phyloP scores from a whole-genome alignment of 192 early-diverging fungal genomes.

The Paraglomus occultum region DNA sequence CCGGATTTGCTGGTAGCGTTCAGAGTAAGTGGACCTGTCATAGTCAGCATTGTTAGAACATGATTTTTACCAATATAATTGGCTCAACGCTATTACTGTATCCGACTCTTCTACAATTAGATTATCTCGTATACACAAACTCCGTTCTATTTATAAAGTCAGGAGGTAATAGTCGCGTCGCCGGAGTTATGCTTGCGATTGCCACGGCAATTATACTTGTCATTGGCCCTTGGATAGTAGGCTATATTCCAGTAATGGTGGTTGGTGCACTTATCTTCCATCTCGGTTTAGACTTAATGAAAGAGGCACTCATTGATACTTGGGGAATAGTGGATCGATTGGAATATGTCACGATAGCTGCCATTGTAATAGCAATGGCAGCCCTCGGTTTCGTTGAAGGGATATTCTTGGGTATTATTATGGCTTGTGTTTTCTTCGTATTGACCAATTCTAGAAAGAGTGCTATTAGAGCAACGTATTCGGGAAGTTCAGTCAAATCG shows the following conservation, averaged over 20 bases:
- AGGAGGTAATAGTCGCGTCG: slow-evolving; percentile 83
- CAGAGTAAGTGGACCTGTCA: slow-evolving; percentile 54
- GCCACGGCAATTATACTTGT: slow-evolving; percentile 77
- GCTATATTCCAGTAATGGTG: slow-evolving; percentile 91
- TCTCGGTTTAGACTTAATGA: slow-evolving; percentile 89
- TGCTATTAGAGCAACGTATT: slow-evolving; percentile 65
- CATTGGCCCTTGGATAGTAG: slow-evolving; percentile 81
- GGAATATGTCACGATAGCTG: slow-evolving; percentile 87
- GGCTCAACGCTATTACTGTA: not conserved
- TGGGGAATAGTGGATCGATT: slow-evolving; percentile 77
- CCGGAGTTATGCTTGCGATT: slow-evolving; percentile 77
- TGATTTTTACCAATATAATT: not conserved
- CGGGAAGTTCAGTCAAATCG: slow-evolving; percentile 68
- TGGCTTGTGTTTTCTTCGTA: slow-evolving; percentile 96
- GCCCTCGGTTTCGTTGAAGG: slow-evolving; percentile 95
- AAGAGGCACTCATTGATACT: slow-evolving; percentile 88
- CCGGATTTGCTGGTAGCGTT: slow-evolving; percentile 74
- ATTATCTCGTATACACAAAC: slow-evolving; percentile 93
- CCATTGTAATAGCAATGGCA: slow-evolving; percentile 88
- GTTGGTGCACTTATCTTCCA: slow-evolving; percentile 97
- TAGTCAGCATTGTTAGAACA: not conserved
- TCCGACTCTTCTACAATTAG: slow-evolving; percentile 32
- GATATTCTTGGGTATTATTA: slow-evolving; percentile 87
- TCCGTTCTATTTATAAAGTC: slow-evolving; percentile 90
- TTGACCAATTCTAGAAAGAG: slow-evolving; percentile 65